Conservation (phyloP, 495 filamentous ascomycete species). For the Aspergillus indologenus region DNA sequence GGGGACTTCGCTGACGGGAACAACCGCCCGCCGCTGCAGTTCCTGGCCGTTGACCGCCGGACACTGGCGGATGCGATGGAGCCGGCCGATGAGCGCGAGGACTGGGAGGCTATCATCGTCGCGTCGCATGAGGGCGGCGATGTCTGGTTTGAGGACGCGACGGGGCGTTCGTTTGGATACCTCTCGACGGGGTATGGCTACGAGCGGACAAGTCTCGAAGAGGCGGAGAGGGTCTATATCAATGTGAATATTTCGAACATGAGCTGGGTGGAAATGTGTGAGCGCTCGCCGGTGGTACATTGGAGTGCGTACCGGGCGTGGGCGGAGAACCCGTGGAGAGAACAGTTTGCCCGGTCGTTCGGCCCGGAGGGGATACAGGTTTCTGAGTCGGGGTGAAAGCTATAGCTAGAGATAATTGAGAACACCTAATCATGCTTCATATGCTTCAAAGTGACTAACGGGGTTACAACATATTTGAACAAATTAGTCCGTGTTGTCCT, state of each 20-base stretch:
- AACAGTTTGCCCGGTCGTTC: constrained; percentile 1
- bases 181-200: neutral
- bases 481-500: too few species aligned
- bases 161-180: neutral
- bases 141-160: constrained; percentile 1
- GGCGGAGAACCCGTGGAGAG: neutral
- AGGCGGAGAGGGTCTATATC: neutral
- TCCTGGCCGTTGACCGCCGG: neutral
- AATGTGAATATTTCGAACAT: neutral
- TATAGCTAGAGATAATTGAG: too few species aligned
- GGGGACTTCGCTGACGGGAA: neutral
- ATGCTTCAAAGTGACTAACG: too few species aligned
- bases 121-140: neutral
- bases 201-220: neutral
- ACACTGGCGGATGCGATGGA: neutral
- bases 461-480: too few species aligned
- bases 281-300: neutral
- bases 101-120: neutral
- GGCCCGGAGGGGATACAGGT: neutral
- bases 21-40: neutral
- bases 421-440: too few species aligned
- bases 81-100: neutral
- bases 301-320: constrained; percentile 2
- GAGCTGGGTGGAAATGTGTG: neutral
- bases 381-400: too few species aligned